Percentiles rank a stretch among this genome's conserved stretches.
These are phyloP conservation scores for Apophysomyces trapeziformis DNA, from an alignment of 371 early-diverging fungal species.

Conservation along the genomic window DNA sequence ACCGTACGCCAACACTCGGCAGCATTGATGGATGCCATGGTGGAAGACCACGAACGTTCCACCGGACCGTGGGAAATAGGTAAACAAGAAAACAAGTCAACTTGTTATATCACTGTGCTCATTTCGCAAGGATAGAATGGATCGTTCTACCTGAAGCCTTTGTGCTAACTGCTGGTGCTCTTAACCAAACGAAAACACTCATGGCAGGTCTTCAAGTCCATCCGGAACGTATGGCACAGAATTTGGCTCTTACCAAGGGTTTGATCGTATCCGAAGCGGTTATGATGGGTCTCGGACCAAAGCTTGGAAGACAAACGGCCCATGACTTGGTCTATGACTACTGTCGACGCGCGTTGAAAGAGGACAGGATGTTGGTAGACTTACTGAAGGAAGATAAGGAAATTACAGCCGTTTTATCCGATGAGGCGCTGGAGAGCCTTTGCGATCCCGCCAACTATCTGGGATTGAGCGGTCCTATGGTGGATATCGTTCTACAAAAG, in stretches of 20 bases:
- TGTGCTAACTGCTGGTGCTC: constrained; percentile 23
- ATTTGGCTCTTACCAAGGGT: constrained; percentile 24
- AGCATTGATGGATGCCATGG: constrained; percentile 27
- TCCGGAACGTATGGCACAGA: constrained; percentile 20
- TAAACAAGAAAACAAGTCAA: constrained; percentile 9
- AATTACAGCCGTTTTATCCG: constrained; percentile 7
- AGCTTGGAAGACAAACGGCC: constrained; percentile 23
- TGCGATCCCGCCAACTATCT: constrained; percentile 25
- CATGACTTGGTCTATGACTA: constrained; percentile 28
- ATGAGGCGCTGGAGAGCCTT: constrained; percentile 12
- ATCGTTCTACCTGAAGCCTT: constrained; percentile 28
- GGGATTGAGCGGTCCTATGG: constrained; percentile 22
- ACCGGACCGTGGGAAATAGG: constrained; percentile 32
- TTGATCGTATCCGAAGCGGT: constrained; percentile 27
- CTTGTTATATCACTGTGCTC: background rate
- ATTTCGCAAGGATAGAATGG: constrained; percentile 15
- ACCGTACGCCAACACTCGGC: constrained; percentile 28
- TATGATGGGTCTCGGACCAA: constrained; percentile 25
- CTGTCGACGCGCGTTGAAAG: constrained; percentile 19
- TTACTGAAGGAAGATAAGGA: constrained; percentile 14
- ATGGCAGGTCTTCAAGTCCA: constrained; percentile 24
- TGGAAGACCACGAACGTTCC: constrained; percentile 26
- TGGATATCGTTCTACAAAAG: constrained; percentile 15
- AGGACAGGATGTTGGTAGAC: constrained; percentile 19
- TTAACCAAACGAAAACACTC: constrained; percentile 17